Base-by-base conservation (phyloP, 768 basidiomycete genomes). In the Tricholoma saponaceum region DNA sequence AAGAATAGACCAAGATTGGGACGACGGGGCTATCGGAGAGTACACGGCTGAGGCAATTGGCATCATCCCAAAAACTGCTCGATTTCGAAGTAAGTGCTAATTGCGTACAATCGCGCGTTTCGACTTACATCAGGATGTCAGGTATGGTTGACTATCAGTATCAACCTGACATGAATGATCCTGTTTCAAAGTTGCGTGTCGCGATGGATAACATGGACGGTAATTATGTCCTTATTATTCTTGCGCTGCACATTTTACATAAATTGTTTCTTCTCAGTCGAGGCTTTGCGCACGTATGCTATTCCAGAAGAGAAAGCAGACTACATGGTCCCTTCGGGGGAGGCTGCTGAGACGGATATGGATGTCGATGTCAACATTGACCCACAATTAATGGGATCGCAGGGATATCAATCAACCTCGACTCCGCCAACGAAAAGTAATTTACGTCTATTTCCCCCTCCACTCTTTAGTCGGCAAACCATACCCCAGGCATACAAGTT, bases 131-230 rank as follows among this genome's bases (percentile, higher is more conserved):
- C 16, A 50, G 7, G 16, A 28, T 13, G 47, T 33, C 57, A 98
- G 96, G 86, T 57, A 93, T 98, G 90, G 91, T 87, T 37, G 96
- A 98, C 70, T 97, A 85, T 68, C 95, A 97, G 70, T 97, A 86
- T 70, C 82, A 86, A 59, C 92, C 92, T 1, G 78, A 89, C 56
- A 73, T 78, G 68, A 70, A 83, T 13, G 93, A 96, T 65, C 85
- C 88, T 2, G 73, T 92, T 3, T 70, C 85, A 2, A 75, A 83
- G 57, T 72, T 98, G 54, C 85, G 91, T 4, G 63, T 77, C 12
- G 83, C 92, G 0, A 87, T 98, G 84, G 81, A 85, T 50, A 75
- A 76, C 5, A 85, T 97, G 80, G 89, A 98, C 62, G 89, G 96
- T 96, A 66, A 54, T 81, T 58, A 4, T n/a, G 8, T 9, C 13